Percentiles rank a stretch among this genome's conserved stretches.
Evolutionary conservation across 1,284 basidiomycete species (phyloP).

Genomic region (Ceratobasidium sp.): DNA sequence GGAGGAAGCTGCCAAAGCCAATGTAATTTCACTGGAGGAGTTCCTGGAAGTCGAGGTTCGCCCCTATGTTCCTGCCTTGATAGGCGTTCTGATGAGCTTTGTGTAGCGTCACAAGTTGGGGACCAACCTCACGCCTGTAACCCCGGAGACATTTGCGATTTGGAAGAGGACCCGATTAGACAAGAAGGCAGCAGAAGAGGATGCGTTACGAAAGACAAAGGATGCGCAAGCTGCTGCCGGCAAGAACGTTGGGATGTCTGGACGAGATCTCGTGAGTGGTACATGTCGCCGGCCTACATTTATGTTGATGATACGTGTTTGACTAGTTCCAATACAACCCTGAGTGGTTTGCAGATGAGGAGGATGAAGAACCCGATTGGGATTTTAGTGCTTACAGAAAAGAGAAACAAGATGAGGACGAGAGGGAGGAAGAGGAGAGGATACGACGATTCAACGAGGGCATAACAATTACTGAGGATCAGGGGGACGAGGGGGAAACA

Average conservation of each 20-base stretch:
- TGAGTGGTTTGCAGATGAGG: constrained; percentile 92
- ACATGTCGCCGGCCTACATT: background rate
- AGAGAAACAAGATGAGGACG: constrained; percentile 73
- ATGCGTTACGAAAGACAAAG: constrained; percentile 88
- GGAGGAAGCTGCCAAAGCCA: constrained; percentile 88
- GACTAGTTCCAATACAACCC: constrained; percentile 93
- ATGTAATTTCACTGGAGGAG: constrained; percentile 93
- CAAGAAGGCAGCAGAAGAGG: constrained; percentile 91
- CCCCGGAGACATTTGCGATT: constrained; percentile 88
- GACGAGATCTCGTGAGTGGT: constrained; percentile 84
- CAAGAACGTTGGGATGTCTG: constrained; percentile 94
- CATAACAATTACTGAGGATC: constrained; percentile 33
- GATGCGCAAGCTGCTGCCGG: constrained; percentile 87
- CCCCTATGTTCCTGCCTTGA: constrained; percentile 18
- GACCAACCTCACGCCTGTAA: constrained; percentile 94
- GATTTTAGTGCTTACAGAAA: constrained; percentile 75
- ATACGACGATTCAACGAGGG: constrained; percentile 54
- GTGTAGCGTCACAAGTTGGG: constrained; percentile 93
- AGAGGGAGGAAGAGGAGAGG: constrained; percentile 61
- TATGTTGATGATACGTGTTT: constrained; percentile 20
- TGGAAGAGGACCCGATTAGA: constrained; percentile 96
- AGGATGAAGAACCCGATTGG: constrained; percentile 80
- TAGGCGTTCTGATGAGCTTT: background rate
- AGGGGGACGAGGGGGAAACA: constrained; percentile 16
- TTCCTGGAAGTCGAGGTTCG: constrained; percentile 96